These are phyloP conservation scores for Xerocomus potaroensis DNA, from an alignment of 768 basidiomycete species.

Conservation along the genomic window DNA sequence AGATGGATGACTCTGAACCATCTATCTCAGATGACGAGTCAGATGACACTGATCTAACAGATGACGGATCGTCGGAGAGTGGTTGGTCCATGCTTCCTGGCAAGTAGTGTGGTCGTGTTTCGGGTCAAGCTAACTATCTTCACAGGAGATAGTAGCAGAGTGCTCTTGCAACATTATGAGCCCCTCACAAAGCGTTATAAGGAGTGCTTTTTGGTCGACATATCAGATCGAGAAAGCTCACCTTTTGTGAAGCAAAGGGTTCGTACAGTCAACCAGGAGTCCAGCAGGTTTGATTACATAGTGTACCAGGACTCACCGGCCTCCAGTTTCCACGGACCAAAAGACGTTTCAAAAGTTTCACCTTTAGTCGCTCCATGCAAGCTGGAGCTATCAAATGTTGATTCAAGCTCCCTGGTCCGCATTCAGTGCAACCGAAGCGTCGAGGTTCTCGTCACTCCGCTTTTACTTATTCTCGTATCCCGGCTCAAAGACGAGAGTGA, in stretches of 20 bases:
- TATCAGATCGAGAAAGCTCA: slow-evolving; percentile 43
- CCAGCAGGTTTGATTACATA: not conserved
- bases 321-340: slow-evolving; percentile 6
- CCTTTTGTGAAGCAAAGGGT: slow-evolving; percentile 48
- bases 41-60: slow-evolving; percentile 67
- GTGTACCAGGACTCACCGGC: slow-evolving; percentile 10
- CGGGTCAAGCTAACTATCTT: slow-evolving; percentile 9
- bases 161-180: slow-evolving; percentile 44
- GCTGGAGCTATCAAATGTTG: not conserved
- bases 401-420: slow-evolving; percentile 28
- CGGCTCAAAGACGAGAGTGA: slow-evolving; percentile 46
- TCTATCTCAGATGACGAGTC: slow-evolving; percentile 73
- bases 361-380: slow-evolving; percentile 6
- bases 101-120: slow-evolving; percentile 5
- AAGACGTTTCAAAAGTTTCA: not conserved
- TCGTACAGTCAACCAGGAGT: slow-evolving; percentile 8
- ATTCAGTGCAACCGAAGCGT: slow-evolving; percentile 37
- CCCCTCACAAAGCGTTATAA: slow-evolving; percentile 46
- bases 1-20: slow-evolving; percentile 40
- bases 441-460: slow-evolving; percentile 50
- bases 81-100: slow-evolving; percentile 40
- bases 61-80: slow-evolving; percentile 36
- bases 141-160: slow-evolving; percentile 17
- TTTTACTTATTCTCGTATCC: slow-evolving; percentile 42
- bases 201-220: slow-evolving; percentile 29